A percentile compares a stretch with the other conserved stretches of the same genome.
These are phyloP conservation scores for Hypoxylon lienhwacheense DNA, from an alignment of 495 filamentous ascomycete genomes.

Conservation along the genomic window DNA sequence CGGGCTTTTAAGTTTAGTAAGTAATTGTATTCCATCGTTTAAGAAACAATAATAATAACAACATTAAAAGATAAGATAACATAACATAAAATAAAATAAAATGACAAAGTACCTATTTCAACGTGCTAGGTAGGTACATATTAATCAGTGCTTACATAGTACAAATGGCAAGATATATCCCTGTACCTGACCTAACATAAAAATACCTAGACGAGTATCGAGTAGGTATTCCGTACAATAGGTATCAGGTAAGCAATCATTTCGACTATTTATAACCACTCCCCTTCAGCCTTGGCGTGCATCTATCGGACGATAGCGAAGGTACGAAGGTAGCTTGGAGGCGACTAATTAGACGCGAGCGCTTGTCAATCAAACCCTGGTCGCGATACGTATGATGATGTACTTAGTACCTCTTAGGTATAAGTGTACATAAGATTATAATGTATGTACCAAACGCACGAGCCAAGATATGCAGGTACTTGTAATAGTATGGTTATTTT, in stretches of 20 bases:
- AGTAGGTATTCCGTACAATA: too few relatives aligned
- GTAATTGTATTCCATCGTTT: neutral
- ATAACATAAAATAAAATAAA: slow-evolving; percentile 13
- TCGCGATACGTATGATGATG: too few relatives aligned
- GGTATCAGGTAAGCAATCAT: neutral
- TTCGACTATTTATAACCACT: slow-evolving; percentile 9
- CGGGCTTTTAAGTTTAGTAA: neutral
- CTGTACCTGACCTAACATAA: too few relatives aligned
- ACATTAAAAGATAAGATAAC: neutral
- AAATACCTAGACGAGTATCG: too few relatives aligned
- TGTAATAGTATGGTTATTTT: slow-evolving; percentile 11
- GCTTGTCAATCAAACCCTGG: slow-evolving; percentile 15
- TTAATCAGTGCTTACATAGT: neutral
- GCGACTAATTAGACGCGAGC: slow-evolving; percentile 36
- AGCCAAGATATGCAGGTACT: slow-evolving; percentile 22
- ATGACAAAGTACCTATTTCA: neutral
- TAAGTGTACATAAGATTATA: too few relatives aligned
- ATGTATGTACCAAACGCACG: slow-evolving; percentile 15
- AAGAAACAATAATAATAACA: neutral
- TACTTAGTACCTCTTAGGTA: too few relatives aligned
- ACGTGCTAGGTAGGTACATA: slow-evolving; percentile 1
- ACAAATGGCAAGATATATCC: too few relatives aligned
- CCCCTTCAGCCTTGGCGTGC: slow-evolving; percentile 2
- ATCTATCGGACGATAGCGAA: slow-evolving; percentile 4
- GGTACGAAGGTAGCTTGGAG: too few relatives aligned